Evolutionary conservation across 1,139 yeast species (phyloP), one percentile per base, ranked within the genome.

Genomic region (Diutina ranongensis): DNA sequence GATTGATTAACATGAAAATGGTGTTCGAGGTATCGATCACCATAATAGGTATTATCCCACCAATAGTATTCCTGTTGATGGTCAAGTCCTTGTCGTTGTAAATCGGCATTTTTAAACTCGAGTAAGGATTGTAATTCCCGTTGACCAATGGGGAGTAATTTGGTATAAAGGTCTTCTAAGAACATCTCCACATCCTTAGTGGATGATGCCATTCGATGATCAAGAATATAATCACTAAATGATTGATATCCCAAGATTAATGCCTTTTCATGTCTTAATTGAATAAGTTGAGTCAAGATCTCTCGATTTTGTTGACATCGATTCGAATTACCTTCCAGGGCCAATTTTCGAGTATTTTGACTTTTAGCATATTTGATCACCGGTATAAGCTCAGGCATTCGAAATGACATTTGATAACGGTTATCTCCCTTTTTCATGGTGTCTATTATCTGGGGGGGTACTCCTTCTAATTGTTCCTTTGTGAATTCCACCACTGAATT

Each of bases 331-430:
- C 82, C 88, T 41, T 74, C 55, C 54, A 69, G 80, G 1, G 87
- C 86, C 19, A 59, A 56, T 58, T 77, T 80, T 61, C 95, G 74
- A 2, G 94, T 83, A 16, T 72, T 74, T 38, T 78, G 74, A 50
- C 65, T 64, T 48, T 71, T 67, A 41, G 94, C 89, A 58, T 78
- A 76, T 58, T 82, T 81, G 59, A 83, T 63, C 15, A 81, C 80
- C 0, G 94, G 94, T 52, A 80, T 65, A 46, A 82, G 63, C 57
- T 85, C 94, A 3, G 95, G 92, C 56, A 83, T 83, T 59, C 85
- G 83, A 67, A 75, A 84, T 3, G 94, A 81, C 68, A 86, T 80
- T 57, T 80, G 81, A 56, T 64, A 72, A n/a, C n/a, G n/a, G n/a
- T n/a, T n/a, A n/a, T n/a, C n/a, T n/a, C n/a, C n/a, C n/a, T n/a